A percentile compares a stretch with the other conserved stretches of the same genome.
Conservation (phyloP, 1,284 basidiomycete species). For the Tylopilus orsonianus region DNA sequence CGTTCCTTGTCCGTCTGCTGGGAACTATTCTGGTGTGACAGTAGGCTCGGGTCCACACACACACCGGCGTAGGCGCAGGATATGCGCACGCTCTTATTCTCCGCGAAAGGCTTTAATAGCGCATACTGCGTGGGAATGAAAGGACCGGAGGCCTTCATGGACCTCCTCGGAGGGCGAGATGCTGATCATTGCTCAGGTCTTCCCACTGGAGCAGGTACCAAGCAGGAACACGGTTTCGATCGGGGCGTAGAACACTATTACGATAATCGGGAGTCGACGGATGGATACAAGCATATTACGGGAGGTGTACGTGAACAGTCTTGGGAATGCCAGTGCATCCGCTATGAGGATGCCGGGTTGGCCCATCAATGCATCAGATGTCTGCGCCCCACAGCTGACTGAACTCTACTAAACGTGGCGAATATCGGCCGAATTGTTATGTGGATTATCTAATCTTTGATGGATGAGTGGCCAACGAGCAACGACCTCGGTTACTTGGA, state of each 20-base stretch:
- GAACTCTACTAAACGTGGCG: neutral
- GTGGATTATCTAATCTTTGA: conserved; percentile 5
- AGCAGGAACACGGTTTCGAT: neutral
- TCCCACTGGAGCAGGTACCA: neutral
- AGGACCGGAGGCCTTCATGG: neutral
- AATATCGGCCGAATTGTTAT: conserved; percentile 17
- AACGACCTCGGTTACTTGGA: conserved; percentile 13
- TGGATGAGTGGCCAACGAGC: neutral
- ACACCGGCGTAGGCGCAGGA: neutral
- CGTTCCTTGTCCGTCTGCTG: neutral
- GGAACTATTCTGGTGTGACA: neutral
- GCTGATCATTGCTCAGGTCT: neutral
- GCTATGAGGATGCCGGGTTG: neutral
- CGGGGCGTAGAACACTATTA: neutral
- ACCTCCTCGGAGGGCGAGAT: neutral
- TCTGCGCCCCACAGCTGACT: neutral
- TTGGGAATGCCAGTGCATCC: neutral
- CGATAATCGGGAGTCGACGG: neutral
- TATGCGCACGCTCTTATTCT: neutral
- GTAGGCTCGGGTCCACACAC: neutral
- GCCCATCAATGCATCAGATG: too few species aligned
- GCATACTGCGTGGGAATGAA: neutral
- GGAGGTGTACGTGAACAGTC: neutral
- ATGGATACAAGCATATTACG: neutral
- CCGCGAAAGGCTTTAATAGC: conserved; percentile 7